These are phyloP conservation scores for Colletotrichum sp. DNA, from an alignment of 2,329 filamentous ascomycete species.

Conservation along the genomic window DNA sequence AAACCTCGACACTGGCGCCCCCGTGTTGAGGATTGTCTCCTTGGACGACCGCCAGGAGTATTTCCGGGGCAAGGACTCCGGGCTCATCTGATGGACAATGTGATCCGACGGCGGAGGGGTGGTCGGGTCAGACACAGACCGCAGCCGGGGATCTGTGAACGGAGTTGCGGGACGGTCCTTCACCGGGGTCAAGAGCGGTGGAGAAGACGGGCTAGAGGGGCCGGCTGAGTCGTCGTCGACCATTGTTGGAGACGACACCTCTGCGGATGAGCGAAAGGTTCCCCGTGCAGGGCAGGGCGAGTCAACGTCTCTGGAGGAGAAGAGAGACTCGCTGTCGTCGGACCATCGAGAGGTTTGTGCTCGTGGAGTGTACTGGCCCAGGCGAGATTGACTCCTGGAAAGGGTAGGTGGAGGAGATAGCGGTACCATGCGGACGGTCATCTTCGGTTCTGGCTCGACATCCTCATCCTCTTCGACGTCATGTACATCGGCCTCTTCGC, in stretches of 20 bases:
- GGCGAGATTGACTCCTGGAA: not conserved
- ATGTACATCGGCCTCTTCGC: not conserved
- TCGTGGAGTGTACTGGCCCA: not conserved
- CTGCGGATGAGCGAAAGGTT: conserved; percentile 10
- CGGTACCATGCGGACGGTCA: not conserved
- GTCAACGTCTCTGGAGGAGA: conserved; percentile 12
- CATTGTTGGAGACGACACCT: conserved; percentile 8
- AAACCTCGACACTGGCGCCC: not conserved
- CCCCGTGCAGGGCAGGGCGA: conserved; percentile 3
- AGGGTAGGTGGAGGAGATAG: conserved; percentile 8
- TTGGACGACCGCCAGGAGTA: conserved; percentile 18
- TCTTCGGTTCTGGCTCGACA: not conserved
- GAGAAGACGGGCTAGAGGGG: not conserved
- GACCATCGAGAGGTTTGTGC: conserved; percentile 19
- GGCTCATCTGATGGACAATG: not conserved
- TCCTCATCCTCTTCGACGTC: not conserved
- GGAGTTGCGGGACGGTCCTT: conserved; percentile 11
- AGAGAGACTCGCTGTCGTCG: conserved; percentile 17
- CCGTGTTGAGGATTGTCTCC: conserved; percentile 13
- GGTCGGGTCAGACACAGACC: not conserved
- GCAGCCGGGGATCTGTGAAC: conserved; percentile 6
- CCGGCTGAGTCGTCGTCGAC: conserved; percentile 6
- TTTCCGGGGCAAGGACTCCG: not conserved
- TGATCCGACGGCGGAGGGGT: conserved; percentile 15
- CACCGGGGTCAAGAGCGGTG: not conserved